A percentile compares a stretch with the other conserved stretches of the same genome.
Evolutionary conservation across 2,329 filamentous ascomycete genomes (phyloP).

Genomic region (Colletotrichum karsti): DNA sequence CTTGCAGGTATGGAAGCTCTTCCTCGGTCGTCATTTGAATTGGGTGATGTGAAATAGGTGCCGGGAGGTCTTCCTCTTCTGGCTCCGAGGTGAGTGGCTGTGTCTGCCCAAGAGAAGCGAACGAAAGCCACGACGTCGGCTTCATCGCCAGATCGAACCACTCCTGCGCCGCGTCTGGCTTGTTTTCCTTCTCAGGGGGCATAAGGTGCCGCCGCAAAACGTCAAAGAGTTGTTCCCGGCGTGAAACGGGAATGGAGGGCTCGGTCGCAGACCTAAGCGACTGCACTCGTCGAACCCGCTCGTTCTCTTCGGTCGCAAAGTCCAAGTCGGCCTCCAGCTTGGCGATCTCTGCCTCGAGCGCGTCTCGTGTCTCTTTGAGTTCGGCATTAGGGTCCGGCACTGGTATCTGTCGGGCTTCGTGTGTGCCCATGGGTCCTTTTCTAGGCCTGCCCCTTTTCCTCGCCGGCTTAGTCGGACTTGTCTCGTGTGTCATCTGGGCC

Average conservation of each 20-base stretch:
- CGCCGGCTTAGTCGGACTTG: not conserved
- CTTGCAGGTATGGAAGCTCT: conserved; percentile 73
- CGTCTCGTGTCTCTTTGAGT: conserved; percentile 62
- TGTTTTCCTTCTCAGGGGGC: conserved; percentile 41
- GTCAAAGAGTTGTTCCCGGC: conserved; percentile 49
- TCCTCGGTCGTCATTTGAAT: conserved; percentile 69
- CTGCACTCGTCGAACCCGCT: conserved; percentile 55
- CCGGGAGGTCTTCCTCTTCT: conserved; percentile 44
- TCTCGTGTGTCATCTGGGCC: conserved; percentile 5
- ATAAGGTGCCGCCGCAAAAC: conserved; percentile 52
- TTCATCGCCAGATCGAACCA: conserved; percentile 60
- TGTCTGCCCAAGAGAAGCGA: conserved; percentile 46
- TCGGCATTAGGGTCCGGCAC: conserved; percentile 51
- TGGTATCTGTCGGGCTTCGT: conserved; percentile 51
- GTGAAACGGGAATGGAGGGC: conserved; percentile 36
- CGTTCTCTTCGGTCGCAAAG: conserved; percentile 65
- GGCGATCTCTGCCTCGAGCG: conserved; percentile 63
- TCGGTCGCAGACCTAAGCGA: conserved; percentile 42
- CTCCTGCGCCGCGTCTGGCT: conserved; percentile 42
- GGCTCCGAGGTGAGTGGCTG: conserved; percentile 34
- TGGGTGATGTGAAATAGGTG: conserved; percentile 71
- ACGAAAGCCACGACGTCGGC: conserved; percentile 61
- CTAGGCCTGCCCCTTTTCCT: not conserved
- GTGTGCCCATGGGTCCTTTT: conserved; percentile 31
- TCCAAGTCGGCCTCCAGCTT: conserved; percentile 67